phyloP scores from a whole-genome alignment of 768 basidiomycete genomes.

The Boletus rubropictus region DNA sequence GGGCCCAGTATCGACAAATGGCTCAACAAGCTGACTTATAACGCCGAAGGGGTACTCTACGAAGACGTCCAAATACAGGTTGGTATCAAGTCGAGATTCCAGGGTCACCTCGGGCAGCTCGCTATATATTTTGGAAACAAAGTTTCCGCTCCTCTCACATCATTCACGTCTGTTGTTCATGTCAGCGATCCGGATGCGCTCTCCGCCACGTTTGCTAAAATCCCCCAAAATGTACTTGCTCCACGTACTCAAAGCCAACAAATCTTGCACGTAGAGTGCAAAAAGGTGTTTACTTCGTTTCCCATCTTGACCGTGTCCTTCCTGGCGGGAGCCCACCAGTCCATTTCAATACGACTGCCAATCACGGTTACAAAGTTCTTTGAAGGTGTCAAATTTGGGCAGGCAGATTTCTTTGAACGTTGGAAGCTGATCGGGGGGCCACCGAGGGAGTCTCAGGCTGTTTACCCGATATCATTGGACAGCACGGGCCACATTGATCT shows the following conservation, averaged over 20 bases:
- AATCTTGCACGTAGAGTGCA: slow-evolving; percentile 91
- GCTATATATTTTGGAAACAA: slow-evolving; percentile 98
- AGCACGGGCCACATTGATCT: slow-evolving; percentile 68
- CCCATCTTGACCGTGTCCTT: slow-evolving; percentile 87
- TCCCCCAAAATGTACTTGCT: slow-evolving; percentile 75
- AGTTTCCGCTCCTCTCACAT: slow-evolving; percentile 77
- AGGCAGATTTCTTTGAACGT: slow-evolving; percentile 89
- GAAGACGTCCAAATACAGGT: slow-evolving; percentile 95
- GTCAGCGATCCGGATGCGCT: slow-evolving; percentile 71
- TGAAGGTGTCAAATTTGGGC: slow-evolving; percentile 82
- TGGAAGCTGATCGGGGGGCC: slow-evolving; percentile 97
- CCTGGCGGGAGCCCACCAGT: slow-evolving; percentile 87
- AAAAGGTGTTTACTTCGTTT: slow-evolving; percentile 67
- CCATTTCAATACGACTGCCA: slow-evolving; percentile 77
- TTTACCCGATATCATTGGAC: slow-evolving; percentile 77
- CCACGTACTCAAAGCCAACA: slow-evolving; percentile 89
- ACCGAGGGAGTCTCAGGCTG: slow-evolving; percentile 83
- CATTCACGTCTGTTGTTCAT: slow-evolving; percentile 81
- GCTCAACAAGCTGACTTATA: slow-evolving; percentile 80
- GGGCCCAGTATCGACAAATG: slow-evolving; percentile 80
- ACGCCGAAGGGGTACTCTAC: slow-evolving; percentile 83
- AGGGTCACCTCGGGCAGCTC: slow-evolving; percentile 88
- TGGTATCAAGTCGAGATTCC: slow-evolving; percentile 94
- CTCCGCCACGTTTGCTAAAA: slow-evolving; percentile 81
- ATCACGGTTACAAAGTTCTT: slow-evolving; percentile 89